Base-by-base conservation (phyloP, 176 grass and related monocot genomes). In the Tuctoria greenei region DNA sequence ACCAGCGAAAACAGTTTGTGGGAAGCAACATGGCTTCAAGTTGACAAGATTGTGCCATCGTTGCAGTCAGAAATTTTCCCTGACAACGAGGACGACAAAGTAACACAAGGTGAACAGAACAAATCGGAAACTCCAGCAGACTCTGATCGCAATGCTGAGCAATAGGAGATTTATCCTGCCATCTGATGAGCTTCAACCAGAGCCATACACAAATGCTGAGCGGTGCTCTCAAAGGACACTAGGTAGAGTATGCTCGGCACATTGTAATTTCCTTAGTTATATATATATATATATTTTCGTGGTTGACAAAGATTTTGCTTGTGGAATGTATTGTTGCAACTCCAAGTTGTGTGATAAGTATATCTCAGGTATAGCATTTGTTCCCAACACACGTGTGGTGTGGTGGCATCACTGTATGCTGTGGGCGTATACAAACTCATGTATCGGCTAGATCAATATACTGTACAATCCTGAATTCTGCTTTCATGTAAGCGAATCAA, bases 21-120 rank as follows among this genome's bases (percentile, higher is more conserved):
- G 89, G 95, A 92, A 46, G 67, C 88, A 73, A 98, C 95, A 12
- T 92, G 88, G 89, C 73, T 81, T 78, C 87, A 90, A 82, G 87
- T 92, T 58, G 88, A 86, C 83, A 94, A 90, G 49, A 86, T 98
- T 67, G 51, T 60, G 1, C 95, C 80, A 21, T 81, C 79, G 11
- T 77, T 98, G 70, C 88, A 88, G 61, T 51, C 75, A 44, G 91
- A 98, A 88, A 57, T 90, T 57, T 92, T 94, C 64, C 86, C 88
- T 38, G 76, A 69, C 56, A 81, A 89, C 12, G 84, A 91, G 52
- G 64, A 56, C 26, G 72, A 84, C 12, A 38, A 23, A 5, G 13
- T 45, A 70, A 61, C 66, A 38, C 54, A 67, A 77, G 45, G 23
- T 67, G 64, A 82, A 75, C 45, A 75, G 78, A 86, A 64, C 39